Conservation (phyloP, 345 rosid species). For the Lepidium didymum region DNA sequence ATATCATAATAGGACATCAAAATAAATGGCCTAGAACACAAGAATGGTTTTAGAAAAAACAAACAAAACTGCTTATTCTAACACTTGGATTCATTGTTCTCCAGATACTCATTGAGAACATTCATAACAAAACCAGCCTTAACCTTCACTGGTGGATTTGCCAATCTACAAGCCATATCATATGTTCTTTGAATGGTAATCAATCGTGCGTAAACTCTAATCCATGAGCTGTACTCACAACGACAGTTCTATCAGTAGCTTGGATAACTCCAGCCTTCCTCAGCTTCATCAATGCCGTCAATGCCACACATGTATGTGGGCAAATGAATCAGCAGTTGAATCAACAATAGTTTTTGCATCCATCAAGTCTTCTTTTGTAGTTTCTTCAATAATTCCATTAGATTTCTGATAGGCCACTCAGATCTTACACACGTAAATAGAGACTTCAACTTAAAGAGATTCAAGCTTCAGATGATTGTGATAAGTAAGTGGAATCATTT, state of each 20-base stretch:
- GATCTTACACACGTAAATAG: too few relatives aligned
- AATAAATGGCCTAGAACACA: background rate
- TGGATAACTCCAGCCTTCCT: constrained; percentile 56
- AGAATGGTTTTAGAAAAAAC: background rate
- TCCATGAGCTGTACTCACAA: constrained; percentile 87
- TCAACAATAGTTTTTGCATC: constrained; percentile 81
- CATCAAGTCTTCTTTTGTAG: constrained; percentile 81
- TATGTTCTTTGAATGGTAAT: constrained; percentile 65
- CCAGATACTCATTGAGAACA: constrained; percentile 42
- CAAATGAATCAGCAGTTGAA: constrained; percentile 88
- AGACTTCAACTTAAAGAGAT: too few relatives aligned
- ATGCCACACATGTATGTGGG: constrained; percentile 86
- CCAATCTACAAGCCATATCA: constrained; percentile 69
- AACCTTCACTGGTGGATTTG: constrained; percentile 66
- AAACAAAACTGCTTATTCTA: background rate
- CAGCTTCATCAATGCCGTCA: constrained; percentile 70
- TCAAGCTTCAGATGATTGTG: too few relatives aligned
- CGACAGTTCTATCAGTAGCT: constrained; percentile 61
- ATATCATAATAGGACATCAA: background rate
- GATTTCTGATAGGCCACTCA: constrained; percentile 24
- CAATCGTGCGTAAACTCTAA: constrained; percentile 75
- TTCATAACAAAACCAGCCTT: constrained; percentile 77
- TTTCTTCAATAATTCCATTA: constrained; percentile 79
- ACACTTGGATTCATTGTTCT: constrained; percentile 13
- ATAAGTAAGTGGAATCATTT: too few relatives aligned